Evolutionary conservation across 2,329 filamentous ascomycete genomes (phyloP).

Genomic region (Coniella lustricola): DNA sequence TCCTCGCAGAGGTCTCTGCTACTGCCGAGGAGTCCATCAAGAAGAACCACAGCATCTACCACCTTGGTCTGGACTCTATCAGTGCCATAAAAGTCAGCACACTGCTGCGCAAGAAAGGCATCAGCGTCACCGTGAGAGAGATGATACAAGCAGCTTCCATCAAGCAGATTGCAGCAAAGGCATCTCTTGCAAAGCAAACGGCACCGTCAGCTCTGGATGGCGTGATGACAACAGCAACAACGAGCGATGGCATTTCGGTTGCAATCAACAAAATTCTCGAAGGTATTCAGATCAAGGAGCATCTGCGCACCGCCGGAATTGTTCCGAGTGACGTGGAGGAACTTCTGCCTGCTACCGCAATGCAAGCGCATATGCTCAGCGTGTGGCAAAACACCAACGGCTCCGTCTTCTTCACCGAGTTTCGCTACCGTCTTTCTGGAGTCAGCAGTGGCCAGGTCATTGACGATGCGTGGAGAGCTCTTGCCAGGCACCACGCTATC

Average conservation of each 20-base stretch:
- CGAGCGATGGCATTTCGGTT: background rate
- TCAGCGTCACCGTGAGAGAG: conserved; percentile 62
- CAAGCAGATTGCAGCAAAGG: conserved; percentile 43
- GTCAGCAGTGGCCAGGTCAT: conserved; percentile 34
- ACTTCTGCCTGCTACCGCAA: conserved; percentile 63
- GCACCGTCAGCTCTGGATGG: background rate
- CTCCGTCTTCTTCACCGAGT: conserved; percentile 65
- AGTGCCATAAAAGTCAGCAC: conserved; percentile 78
- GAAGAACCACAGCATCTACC: conserved; percentile 62
- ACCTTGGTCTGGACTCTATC: conserved; percentile 86
- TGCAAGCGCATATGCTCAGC: conserved; percentile 75
- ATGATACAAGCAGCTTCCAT: conserved; percentile 63
- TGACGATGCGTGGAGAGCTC: conserved; percentile 50
- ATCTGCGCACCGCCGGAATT: conserved; percentile 37
- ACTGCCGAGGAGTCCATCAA: conserved; percentile 51
- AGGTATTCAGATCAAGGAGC: conserved; percentile 28
- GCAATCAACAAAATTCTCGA: conserved; percentile 25
- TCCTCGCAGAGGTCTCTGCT: conserved; percentile 53
- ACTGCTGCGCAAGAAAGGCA: conserved; percentile 55
- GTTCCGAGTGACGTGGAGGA: conserved; percentile 40
- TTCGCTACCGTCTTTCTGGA: conserved; percentile 50
- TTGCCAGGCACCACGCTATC: conserved; percentile 53
- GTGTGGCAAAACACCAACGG: conserved; percentile 65
- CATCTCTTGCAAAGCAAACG: background rate
- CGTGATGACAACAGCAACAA: too few species aligned